Evolutionary conservation across 2,329 filamentous ascomycete genomes (phyloP).

Genomic region (Fusarium setosum): DNA sequence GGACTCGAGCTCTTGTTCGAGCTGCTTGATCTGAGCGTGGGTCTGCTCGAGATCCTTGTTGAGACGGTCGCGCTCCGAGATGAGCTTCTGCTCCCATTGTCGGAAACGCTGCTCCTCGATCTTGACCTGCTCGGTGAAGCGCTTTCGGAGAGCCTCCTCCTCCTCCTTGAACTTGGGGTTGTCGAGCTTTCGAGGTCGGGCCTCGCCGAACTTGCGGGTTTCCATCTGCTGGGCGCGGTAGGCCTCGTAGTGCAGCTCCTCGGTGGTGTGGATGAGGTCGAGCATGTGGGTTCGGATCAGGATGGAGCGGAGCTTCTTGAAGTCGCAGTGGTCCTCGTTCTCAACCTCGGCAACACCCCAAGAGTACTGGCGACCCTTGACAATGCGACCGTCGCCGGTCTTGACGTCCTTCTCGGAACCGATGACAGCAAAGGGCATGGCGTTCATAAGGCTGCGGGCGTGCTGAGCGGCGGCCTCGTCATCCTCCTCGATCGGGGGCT

Average conservation of each 20-base stretch:
- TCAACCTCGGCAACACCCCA: conserved; percentile 99
- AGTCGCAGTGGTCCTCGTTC: conserved; percentile 99
- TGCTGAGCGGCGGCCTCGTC: conserved; percentile 96
- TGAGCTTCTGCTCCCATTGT: conserved; percentile 99
- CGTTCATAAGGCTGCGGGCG: conserved; percentile 91
- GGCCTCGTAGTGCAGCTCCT: conserved; percentile 99
- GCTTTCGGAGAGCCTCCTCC: conserved; percentile 97
- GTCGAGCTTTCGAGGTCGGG: conserved; percentile 95
- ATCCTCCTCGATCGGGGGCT: conserved; percentile 96
- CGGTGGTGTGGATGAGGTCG: conserved; percentile 98
- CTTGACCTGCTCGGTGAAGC: conserved; percentile 99
- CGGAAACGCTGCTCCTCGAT: conserved; percentile 99
- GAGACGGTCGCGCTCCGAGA: conserved; percentile 96
- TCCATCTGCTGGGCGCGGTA: conserved; percentile 99
- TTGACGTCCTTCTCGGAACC: conserved; percentile 99
- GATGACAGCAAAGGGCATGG: conserved; percentile 99
- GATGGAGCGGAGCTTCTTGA: conserved; percentile 99
- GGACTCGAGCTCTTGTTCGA: conserved; percentile 91
- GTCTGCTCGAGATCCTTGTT: conserved; percentile 99
- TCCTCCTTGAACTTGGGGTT: conserved; percentile 99
- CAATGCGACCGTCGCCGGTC: conserved; percentile 93
- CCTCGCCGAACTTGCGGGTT: conserved; percentile 99
- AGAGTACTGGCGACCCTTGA: conserved; percentile 98
- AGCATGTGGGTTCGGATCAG: conserved; percentile 99
- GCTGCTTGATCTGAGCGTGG: conserved; percentile 91